Evolutionary conservation across 306 rosid genomes (phyloP), one percentile per base, ranked within the genome.

Genomic region (Rosa rugosa): DNA sequence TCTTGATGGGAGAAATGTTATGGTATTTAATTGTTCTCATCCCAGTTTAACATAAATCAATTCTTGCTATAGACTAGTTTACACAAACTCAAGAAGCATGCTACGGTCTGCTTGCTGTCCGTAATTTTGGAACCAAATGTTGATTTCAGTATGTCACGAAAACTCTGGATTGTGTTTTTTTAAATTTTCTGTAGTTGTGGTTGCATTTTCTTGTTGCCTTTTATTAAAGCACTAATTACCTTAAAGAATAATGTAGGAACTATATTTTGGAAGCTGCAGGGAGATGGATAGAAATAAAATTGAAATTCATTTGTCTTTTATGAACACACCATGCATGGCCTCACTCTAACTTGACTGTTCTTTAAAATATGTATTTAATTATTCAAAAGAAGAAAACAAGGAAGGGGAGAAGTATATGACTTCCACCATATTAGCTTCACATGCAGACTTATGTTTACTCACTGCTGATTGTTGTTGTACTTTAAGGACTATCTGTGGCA

Each of bases 1-100:
- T 75, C 93, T 89, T 71, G 92, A 91, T 77, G 92, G 97, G 77
- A 86, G 97, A 82, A 46, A 86, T 59, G 64, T 87, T 38, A 72
- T 79, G 93, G 97, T 89, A 87, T 73, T 41, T 27, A 72, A 49
- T 75, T n/a, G 22, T 60, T 63, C 77, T 71, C 79, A 20, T 69
- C 73, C n/a, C 60, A 36, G 80, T 79, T 69, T 63, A 20, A 25
- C 71, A 54, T 44, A 31, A 20, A 75, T 40, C 51, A 46, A 62
- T 23, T 81, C 42, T 50, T 47, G 68, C 23, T 34, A 38, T 85
- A 56, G 18, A 64, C 46, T 18, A 34, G 18, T 27, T 62, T 50
- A 34, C 11, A 20, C 69, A 45, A 62, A 47, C 27, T 17, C 8
- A n/a, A 36, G 25, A 62, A 63, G 62, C 45, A 45, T 63, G 72